Evolutionary conservation across 2,329 filamentous ascomycete species (phyloP), one percentile per base, ranked within the genome.

Genomic region (Ophiocordyceps camponoti-floridani): DNA sequence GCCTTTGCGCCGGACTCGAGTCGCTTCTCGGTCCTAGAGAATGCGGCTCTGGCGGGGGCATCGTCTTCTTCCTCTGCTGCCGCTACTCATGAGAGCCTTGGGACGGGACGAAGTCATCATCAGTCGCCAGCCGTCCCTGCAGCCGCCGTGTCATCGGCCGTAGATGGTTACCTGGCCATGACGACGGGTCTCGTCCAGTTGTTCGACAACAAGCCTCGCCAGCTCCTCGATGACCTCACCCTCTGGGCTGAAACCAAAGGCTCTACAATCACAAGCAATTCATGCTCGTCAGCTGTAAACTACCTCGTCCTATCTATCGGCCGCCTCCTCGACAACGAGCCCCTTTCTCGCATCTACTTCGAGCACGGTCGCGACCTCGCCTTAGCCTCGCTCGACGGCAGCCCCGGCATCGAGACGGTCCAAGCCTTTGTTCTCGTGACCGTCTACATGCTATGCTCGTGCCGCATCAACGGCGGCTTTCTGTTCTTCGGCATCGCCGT

Each of bases 401-500:
- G 68, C 46, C 54, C 73, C 23, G 65, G 68, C 38, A 62, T 71
- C 4, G 63, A 62, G 8, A 72, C 67, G 0, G 66, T 73, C 0
- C 69, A 73, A 48, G 65, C 63, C 0, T 73, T 73, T 37, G 58
- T 66, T 0, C 62, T 74, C 13, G 59, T 73, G 33, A 71, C 69
- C 0, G 49, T 73, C 8, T 73, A 72, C 55, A 72, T 73, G 66
- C 66, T 73, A 4, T 66, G 67, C 27, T 65, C 70, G 4, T 73
- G 69, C 44, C 70, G 73, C 51, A 71, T 73, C 52, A 74, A 72
- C 46, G 68, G 68, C 1, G 68, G 68, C 0, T 75, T 72, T 42
- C 53, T 75, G 2, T 69, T 72, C 53, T 73, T 73, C 16, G 71
- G 70, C 8, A 66, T 73, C 7, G 68, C 70, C 0, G 70, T 66